Conservation (phyloP, 768 basidiomycete species). For the Mycena latifolia region DNA sequence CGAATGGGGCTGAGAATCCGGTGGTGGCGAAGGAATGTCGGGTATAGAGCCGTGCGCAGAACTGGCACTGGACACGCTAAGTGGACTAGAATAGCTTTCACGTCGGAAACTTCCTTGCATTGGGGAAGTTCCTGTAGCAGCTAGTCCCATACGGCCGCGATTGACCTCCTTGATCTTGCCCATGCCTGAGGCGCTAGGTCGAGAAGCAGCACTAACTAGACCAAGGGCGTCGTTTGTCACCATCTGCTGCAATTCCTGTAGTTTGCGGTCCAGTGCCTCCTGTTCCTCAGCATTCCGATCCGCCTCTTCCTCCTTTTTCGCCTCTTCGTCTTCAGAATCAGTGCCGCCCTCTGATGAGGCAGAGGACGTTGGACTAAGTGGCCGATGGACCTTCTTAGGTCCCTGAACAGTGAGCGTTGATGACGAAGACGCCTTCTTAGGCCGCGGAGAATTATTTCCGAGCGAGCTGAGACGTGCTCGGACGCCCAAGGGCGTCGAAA, state of each 20-base stretch:
- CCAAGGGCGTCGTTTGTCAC: slow-evolving; percentile 83
- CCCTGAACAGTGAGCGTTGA: slow-evolving; percentile 80
- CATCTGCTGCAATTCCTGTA: slow-evolving; percentile 75
- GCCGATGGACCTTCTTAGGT: slow-evolving; percentile 51
- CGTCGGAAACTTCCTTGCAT: slow-evolving; percentile 50
- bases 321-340: slow-evolving; percentile 74
- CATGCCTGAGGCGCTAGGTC: slow-evolving; percentile 37
- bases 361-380: slow-evolving; percentile 61
- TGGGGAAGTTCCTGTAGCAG: slow-evolving; percentile 45
- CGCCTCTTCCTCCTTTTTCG: slow-evolving; percentile 75
- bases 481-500: slow-evolving; percentile 70
- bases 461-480: slow-evolving; percentile 81
- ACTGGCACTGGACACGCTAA: slow-evolving; percentile 79
- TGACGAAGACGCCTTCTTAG: slow-evolving; percentile 73
- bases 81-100: slow-evolving; percentile 63
- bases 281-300: slow-evolving; percentile 77
- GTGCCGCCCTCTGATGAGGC: slow-evolving; percentile 64
- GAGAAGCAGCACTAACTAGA: slow-evolving; percentile 62
- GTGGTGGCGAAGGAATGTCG: slow-evolving; percentile 81
- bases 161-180: slow-evolving; percentile 56
- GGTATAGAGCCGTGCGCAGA: slow-evolving; percentile 86
- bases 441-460: slow-evolving; percentile 62
- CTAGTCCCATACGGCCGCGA: slow-evolving; percentile 56
- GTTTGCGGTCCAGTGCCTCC: slow-evolving; percentile 73
- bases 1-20: slow-evolving; percentile 66